Percentiles rank a stretch among this genome's conserved stretches.
phyloP scores from a whole-genome alignment of 495 filamentous ascomycete genomes.

The Xylaria telfairii region DNA sequence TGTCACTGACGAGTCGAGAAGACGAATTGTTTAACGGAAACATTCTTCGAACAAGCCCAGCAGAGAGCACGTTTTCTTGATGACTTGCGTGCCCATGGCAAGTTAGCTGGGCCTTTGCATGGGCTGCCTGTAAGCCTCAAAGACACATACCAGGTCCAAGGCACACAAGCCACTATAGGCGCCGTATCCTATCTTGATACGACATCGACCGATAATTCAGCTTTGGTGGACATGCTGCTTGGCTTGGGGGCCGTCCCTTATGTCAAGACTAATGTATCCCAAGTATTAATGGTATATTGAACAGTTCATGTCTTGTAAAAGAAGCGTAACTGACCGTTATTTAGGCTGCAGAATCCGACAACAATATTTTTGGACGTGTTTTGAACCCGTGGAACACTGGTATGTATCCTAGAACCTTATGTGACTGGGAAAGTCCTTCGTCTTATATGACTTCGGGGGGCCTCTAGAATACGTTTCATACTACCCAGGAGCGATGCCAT shows the following conservation, averaged over 20 bases:
- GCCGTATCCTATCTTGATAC: conserved; percentile 56
- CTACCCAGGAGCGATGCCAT: not conserved
- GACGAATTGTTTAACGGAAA: conserved; percentile 65
- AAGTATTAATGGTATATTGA: conserved; percentile 49
- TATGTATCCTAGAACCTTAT: not conserved
- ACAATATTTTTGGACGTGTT: conserved; percentile 67
- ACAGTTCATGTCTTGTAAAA: not conserved
- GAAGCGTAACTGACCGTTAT: not conserved
- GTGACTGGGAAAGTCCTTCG: not conserved
- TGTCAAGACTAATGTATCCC: conserved; percentile 69
- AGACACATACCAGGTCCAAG: conserved; percentile 64
- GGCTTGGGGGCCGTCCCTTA: conserved; percentile 59
- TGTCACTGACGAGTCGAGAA: not conserved
- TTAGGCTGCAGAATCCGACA: conserved; percentile 49
- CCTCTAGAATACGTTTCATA: not conserved
- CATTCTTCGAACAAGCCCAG: conserved; percentile 64
- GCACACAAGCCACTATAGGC: conserved; percentile 60
- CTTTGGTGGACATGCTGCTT: conserved; percentile 52
- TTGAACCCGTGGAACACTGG: conserved; percentile 63
- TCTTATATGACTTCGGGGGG: not conserved
- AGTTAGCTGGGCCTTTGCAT: conserved; percentile 63
- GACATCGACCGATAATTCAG: conserved; percentile 53
- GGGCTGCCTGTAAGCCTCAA: conserved; percentile 68
- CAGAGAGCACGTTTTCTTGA: conserved; percentile 60
- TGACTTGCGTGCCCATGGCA: conserved; percentile 52